Evolutionary conservation across 2,329 filamentous ascomycete genomes (phyloP), one percentile per base, ranked within the genome.

Genomic region (Thermothelomyces thermophilus): DNA sequence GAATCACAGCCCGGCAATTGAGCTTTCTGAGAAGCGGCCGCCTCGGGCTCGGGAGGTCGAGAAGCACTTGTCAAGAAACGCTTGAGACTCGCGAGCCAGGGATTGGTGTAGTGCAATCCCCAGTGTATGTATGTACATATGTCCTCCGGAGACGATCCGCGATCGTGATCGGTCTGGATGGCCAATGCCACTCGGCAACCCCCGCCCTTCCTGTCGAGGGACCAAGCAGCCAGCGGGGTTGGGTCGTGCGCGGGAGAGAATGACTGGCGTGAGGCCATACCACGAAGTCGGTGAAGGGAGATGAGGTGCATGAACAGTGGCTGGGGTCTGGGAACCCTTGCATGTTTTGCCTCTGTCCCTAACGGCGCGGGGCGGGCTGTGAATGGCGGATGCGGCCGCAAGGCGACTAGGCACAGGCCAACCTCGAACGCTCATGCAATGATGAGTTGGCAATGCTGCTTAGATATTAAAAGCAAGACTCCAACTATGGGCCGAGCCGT

Each of bases 391-490:
- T 50, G 46, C 50, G 45, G 48, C 39, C 63, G 63, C 65, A 66
- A 69, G 65, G 66, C 65, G 67, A 66, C 66, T 67, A 68, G 67
- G 68, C 64, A 67, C 62, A 67, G 64, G 64, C 66, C 63, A 60
- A 59, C 61, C 62, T 63, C 59, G n/a, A 67, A 68, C 68, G 69
- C 72, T 75, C 75, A 86, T 83, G 83, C 82, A 85, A 68, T 80
- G 82, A 85, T 86, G 83, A 82, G 83, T 79, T 86, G 83, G 81
- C 83, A 86, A 68, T 80, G 76, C 77, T 68, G 63, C 71, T 77
- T 73, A 26, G 72, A 75, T 71, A 74, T 75, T 76, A 73, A 73
- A 66, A 63, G 59, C 66, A 66, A 67, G 70, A 73, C 7, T 67
- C 69, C 69, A 63, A 48, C 46, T 53, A 50, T 58, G 58, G 55